Conservation (phyloP, 345 rosid genomes). For the Pistacia atlantica region DNA sequence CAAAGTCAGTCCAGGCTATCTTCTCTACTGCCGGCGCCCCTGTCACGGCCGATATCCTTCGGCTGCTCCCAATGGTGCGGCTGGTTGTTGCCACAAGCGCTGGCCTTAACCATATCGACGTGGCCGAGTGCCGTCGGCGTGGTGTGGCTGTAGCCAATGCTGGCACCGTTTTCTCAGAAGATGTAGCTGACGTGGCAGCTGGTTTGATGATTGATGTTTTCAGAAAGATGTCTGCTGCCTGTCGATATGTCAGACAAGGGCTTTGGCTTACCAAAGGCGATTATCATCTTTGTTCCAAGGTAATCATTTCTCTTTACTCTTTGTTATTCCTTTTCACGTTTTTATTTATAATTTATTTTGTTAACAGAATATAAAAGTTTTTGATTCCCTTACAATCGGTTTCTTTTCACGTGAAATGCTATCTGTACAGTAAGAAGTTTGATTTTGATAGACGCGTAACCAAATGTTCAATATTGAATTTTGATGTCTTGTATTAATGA, state of each 20-base stretch:
- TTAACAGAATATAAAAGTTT: too few relatives aligned
- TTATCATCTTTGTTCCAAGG: constrained; percentile 45
- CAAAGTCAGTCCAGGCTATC: constrained; percentile 36
- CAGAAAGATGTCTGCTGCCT: constrained; percentile 38
- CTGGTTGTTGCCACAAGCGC: constrained; percentile 41
- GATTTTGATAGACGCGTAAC: too few relatives aligned
- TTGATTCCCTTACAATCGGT: too few relatives aligned
- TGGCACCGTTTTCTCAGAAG: constrained; percentile 37
- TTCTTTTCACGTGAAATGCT: too few relatives aligned
- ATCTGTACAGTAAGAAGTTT: too few relatives aligned
- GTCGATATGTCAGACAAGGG: constrained; percentile 35
- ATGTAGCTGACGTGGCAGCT: constrained; percentile 46
- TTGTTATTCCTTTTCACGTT: neutral
- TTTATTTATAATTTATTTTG: too few relatives aligned
- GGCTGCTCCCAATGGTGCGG: constrained; percentile 32
- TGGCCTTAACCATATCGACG: constrained; percentile 50
- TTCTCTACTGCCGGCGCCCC: constrained; percentile 28
- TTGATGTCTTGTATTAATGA: too few relatives aligned
- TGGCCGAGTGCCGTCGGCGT: constrained; percentile 41
- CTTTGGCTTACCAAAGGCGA: constrained; percentile 37
- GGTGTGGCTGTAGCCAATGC: constrained; percentile 45
- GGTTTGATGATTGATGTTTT: constrained; percentile 48
- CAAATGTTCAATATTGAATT: too few relatives aligned
- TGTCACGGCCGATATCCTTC: constrained; percentile 35
- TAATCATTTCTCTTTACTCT: neutral